Conservation (phyloP, 176 grass and related monocot species). For the Alloteropsis semialata region DNA sequence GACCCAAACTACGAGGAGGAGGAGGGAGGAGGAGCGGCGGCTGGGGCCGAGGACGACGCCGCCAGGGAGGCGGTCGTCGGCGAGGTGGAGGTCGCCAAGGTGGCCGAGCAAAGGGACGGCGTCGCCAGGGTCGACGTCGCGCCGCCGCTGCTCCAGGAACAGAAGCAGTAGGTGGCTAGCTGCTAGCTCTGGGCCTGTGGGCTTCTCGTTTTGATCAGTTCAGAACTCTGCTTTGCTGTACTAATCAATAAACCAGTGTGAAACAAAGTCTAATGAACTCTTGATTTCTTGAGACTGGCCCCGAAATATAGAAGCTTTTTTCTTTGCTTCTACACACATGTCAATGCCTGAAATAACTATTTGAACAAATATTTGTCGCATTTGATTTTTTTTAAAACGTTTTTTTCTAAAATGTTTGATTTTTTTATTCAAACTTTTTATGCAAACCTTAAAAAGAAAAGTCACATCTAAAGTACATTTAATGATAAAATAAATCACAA, state of each 20-base stretch:
- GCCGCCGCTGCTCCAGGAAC: constrained; percentile 32
- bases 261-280: too few relatives aligned
- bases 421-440: too few relatives aligned
- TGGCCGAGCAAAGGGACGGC: constrained; percentile 43
- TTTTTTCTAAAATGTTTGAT: too few relatives aligned
- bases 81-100: constrained; percentile 75
- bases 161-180: neutral
- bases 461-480: too few relatives aligned
- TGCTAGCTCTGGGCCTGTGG: neutral
- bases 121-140: constrained; percentile 65
- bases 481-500: too few relatives aligned
- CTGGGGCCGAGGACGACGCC: constrained; percentile 1
- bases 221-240: neutral
- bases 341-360: too few relatives aligned
- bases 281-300: too few relatives aligned
- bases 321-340: too few relatives aligned
- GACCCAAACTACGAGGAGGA: constrained; percentile 82
- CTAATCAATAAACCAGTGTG: neutral
- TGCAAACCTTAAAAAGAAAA: too few relatives aligned
- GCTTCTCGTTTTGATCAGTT: neutral
- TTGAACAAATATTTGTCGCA: too few relatives aligned
- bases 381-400: too few relatives aligned
- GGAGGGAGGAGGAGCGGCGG: neutral
- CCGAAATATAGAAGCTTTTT: too few relatives aligned
- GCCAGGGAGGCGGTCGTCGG: constrained; percentile 36